Evolutionary conservation across 352 stramenopile species (phyloP), one percentile per base, ranked within the genome.

Genomic region (Phytophthora hybrid): DNA sequence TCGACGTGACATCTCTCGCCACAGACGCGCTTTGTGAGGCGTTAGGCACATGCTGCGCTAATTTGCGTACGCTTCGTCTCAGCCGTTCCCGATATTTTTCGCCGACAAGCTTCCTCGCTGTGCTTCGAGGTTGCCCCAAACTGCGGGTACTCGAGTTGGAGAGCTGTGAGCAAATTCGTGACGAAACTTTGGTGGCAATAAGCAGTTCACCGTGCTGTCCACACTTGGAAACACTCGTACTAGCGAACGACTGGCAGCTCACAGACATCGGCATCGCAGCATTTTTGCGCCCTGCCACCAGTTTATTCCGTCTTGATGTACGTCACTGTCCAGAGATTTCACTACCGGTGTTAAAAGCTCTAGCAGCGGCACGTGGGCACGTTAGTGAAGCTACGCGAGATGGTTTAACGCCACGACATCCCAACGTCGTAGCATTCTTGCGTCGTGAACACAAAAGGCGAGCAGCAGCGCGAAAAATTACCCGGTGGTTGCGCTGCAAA

Each of bases 1-100:
- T 95, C 23, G 71, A 94, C 51, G 83, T 89, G 26, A 83, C 76
- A 9, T 78, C 79, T 37, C 85, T 94, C 32, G 87, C 82, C 0
- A 94, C 84, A 0, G 87, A 94, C 55, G 77, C 74, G 13, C 75
- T 95, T 7, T 93, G 84, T 49, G 41, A 69, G n/a, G 69, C 71
- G 1, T 65, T 95, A 10, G 80, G 80, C 4, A 13, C 71, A 1
- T 78, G 70, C 60, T 87, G 77, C 7, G 3, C 18, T 2, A 68
- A 76, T 3, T 58, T 95, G n/a, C 76, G 69, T 18, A 34, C 44
- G 11, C 73, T 95, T 49, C 78, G 83, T 6, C 85, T 95, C 16
- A 86, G 84, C 63, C 86, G 87, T 11, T 93, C 85, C 61, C 82
- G 88, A n/a, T 93, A 94, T 54, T 93, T 95, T 66, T 87, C 81